Conservation (phyloP, 108 stramenopile genomes). For the Parmales sp. region DNA sequence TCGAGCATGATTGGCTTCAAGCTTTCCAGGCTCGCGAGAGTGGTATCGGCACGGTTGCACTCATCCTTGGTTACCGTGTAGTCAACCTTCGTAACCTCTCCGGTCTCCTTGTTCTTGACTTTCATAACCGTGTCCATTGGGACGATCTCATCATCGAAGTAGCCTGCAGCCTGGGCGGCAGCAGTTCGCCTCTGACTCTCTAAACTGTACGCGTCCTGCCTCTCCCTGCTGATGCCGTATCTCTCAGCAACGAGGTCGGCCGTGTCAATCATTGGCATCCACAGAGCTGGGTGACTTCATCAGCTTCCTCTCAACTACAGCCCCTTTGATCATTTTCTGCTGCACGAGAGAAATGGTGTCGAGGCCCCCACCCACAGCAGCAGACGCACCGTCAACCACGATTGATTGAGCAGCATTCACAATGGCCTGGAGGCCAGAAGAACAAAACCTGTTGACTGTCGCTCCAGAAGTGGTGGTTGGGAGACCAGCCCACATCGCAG, state of each 20-base stretch:
- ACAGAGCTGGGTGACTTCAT: slow-evolving; percentile 18
- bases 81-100: slow-evolving; percentile 2
- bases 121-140: slow-evolving; percentile 20
- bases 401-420: slow-evolving; percentile 36
- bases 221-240: slow-evolving; percentile 26
- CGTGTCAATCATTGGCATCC: slow-evolving; percentile 36
- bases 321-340: slow-evolving; percentile 19
- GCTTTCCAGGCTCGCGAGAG: slow-evolving; percentile 11
- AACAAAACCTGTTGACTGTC: slow-evolving; percentile 47
- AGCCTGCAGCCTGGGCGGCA: slow-evolving; percentile 28
- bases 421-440: slow-evolving; percentile 39
- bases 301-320: slow-evolving; percentile 19
- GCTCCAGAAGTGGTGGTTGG: slow-evolving; percentile 32
- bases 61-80: slow-evolving; percentile 30
- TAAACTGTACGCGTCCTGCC: slow-evolving; percentile 29
- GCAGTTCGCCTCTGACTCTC: slow-evolving; percentile 20
- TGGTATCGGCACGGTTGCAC: slow-evolving; percentile 28
- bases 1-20: slow-evolving; percentile 12
- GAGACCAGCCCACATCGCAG: slow-evolving; percentile 13
- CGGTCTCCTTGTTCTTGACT: slow-evolving; percentile 23
- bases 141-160: slow-evolving; percentile 38
- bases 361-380: slow-evolving; percentile 36
- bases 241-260: slow-evolving; percentile 33
- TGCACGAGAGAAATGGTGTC: slow-evolving; percentile 37
- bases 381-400: slow-evolving; percentile 21